Evolutionary conservation across 495 filamentous ascomycete species (phyloP), one percentile per base, ranked within the genome.

Genomic region (Massariosphaeria phaeospora): DNA sequence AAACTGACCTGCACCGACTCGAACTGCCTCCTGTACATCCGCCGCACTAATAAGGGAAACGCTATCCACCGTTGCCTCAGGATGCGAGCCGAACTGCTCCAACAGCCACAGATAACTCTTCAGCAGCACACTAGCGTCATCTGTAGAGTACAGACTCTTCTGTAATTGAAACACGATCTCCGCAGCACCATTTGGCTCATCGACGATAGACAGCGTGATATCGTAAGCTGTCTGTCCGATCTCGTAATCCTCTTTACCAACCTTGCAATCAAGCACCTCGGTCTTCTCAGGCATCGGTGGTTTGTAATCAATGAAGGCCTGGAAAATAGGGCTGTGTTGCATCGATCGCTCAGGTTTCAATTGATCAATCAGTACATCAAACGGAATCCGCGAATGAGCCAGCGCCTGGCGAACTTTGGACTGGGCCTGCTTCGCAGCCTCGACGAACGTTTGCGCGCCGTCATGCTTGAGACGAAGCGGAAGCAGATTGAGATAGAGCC

Each of bases 271-370:
- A n/a, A n/a, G n/a, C n/a, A n/a, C n/a, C n/a, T n/a, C n/a, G n/a
- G n/a, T n/a, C n/a, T n/a, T n/a, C n/a, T n/a, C n/a, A n/a, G n/a
- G n/a, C n/a, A n/a, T n/a, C n/a, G n/a, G n/a, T n/a, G n/a, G 29
- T 11, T 69, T 70, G 55, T 73, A 79, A 47, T 75, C 66, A 44
- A 74, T 55, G n/a, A 74, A 65, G 0, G 61, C 64, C 30, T 76
- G 73, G 53, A 72, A 81, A 15, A 67, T 38, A 1, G 67, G 69
- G 39, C 48, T 74, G 39, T 67, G 59, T 12, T 59, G 55, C 2
- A 67, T 66, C 10, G 67, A 72, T 2, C 66, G 65, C 3, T 62
- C 55, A 3, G 71, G 58, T 9, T 66, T 64, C 5, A 76, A 48
- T 10, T 70, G 67, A 0, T 68, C 54, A 0, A 81, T 56, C 0